phyloP scores from a whole-genome alignment of 1,284 basidiomycete genomes.

The Boletus sp. region DNA sequence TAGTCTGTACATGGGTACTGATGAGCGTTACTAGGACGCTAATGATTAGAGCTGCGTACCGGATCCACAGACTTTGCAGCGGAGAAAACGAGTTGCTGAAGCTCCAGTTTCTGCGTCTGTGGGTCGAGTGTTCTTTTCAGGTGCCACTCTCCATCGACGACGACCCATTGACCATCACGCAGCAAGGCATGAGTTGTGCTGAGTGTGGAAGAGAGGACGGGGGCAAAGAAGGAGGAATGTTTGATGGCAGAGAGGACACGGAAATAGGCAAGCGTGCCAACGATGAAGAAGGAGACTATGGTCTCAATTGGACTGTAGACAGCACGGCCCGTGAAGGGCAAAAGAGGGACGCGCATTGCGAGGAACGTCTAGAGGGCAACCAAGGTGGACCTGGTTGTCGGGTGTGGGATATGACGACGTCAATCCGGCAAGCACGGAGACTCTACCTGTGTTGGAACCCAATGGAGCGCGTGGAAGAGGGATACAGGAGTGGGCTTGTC shows the following conservation, averaged over 20 bases:
- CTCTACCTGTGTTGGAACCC: background rate
- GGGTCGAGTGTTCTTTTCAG: constrained; percentile 33
- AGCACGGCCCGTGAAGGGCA: constrained; percentile 60
- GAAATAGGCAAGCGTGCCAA: constrained; percentile 89
- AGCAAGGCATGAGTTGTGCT: constrained; percentile 53
- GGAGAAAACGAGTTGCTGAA: constrained; percentile 61
- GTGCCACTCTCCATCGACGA: constrained; percentile 51
- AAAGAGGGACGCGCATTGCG: constrained; percentile 51
- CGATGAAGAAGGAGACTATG: constrained; percentile 81
- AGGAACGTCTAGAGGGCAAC: background rate
- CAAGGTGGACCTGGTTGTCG: background rate
- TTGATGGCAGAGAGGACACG: constrained; percentile 86
- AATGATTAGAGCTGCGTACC: constrained; percentile 27
- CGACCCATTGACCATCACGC: constrained; percentile 52
- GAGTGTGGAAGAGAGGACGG: constrained; percentile 44
- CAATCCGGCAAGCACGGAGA: background rate
- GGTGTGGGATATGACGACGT: background rate
- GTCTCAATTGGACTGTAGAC: constrained; percentile 76
- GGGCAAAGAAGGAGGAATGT: constrained; percentile 64
- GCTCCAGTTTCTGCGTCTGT: constrained; percentile 43
- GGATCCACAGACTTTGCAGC: constrained; percentile 28
- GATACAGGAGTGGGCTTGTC: background rate
- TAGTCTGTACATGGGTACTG: constrained; percentile 9
- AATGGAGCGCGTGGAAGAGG: background rate
- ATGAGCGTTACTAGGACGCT: constrained; percentile 6